Percentiles rank a stretch among this genome's conserved stretches.
These are phyloP conservation scores for Colletotrichum noveboracense DNA, from an alignment of 2,329 filamentous ascomycete genomes.

Conservation along the genomic window DNA sequence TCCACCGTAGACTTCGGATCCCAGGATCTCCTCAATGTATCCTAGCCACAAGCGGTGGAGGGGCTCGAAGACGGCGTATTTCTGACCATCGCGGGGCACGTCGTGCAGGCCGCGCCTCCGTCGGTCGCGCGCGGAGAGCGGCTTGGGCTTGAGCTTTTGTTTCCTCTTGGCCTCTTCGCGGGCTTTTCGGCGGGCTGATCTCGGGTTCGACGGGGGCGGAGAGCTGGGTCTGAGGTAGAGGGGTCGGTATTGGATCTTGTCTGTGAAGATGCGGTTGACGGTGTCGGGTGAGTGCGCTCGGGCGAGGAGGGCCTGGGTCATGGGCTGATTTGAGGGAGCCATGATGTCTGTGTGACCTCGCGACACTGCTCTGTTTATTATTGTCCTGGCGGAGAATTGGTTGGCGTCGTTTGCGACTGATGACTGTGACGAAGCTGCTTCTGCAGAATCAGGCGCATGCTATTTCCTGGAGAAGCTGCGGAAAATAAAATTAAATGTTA, in stretches of 20 bases:
- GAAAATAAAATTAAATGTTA: slow-evolving; percentile 24
- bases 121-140: slow-evolving; percentile 81
- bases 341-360: slow-evolving; percentile 27
- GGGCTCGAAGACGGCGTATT: slow-evolving; percentile 78
- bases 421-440: neutral
- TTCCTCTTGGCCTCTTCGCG: slow-evolving; percentile 50
- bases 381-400: neutral
- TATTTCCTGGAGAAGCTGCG: neutral
- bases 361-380: no score
- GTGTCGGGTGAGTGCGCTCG: slow-evolving; percentile 81
- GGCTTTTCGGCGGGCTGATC: slow-evolving; percentile 59
- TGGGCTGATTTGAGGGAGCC: slow-evolving; percentile 38
- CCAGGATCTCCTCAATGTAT: slow-evolving; percentile 85
- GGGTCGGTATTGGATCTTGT: slow-evolving; percentile 83
- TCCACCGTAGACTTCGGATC: slow-evolving; percentile 60
- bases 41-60: slow-evolving; percentile 81
- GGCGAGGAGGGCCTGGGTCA: slow-evolving; percentile 70
- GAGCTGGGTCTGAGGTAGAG: slow-evolving; percentile 80
- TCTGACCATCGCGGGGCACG: slow-evolving; percentile 70
- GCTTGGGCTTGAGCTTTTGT: slow-evolving; percentile 60
- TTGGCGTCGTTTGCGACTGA: neutral
- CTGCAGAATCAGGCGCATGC: neutral
- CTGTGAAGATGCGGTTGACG: slow-evolving; percentile 74
- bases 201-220: slow-evolving; percentile 64
- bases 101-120: slow-evolving; percentile 76